Percentiles rank a stretch among this genome's conserved stretches.
These are phyloP conservation scores for Cichorium intybus DNA, from an alignment of 140 eudicot species.

Conservation along the genomic window DNA sequence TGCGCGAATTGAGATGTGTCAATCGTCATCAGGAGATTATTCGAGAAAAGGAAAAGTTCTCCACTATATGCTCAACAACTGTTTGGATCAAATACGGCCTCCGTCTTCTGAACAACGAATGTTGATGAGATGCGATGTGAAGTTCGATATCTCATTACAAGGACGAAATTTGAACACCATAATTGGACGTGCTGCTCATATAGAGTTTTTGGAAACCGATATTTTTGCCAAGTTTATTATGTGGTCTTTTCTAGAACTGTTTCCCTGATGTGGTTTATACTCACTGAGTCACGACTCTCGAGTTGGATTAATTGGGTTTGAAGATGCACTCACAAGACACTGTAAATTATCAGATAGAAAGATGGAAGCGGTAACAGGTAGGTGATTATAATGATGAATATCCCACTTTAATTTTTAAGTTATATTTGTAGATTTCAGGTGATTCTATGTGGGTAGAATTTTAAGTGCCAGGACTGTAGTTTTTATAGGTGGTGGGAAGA, in stretches of 20 bases:
- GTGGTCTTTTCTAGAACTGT: conserved; percentile 96
- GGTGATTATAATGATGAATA: conserved; percentile 20
- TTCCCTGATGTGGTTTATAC: conserved; percentile 36
- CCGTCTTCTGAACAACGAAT: too few species aligned
- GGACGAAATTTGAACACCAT: conserved; percentile 83
- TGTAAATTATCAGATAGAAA: conserved; percentile 35
- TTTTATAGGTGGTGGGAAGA: conserved; percentile 26
- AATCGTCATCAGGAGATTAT: too few species aligned
- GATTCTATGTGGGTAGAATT: conserved; percentile 29
- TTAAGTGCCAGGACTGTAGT: conserved; percentile 21
- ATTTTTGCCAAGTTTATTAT: conserved; percentile 78
- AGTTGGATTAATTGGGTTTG: too few species aligned
- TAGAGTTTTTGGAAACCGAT: conserved; percentile 88
- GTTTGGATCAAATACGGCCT: too few species aligned
- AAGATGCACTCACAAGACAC: background rate
- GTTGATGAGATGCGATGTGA: conserved; percentile 91
- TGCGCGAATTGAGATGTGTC: conserved; percentile 88
- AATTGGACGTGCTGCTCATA: conserved; percentile 96
- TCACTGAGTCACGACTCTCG: too few species aligned
- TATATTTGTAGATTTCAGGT: conserved; percentile 27
- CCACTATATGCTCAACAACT: too few species aligned
- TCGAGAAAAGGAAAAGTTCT: too few species aligned
- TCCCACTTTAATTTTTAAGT: conserved; percentile 7
- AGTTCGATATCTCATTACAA: conserved; percentile 74
- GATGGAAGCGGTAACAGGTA: conserved; percentile 21